Evolutionary conservation across 129 eudicot genomes (phyloP), one percentile per base, ranked within the genome.

Genomic region (Cynara cardunculus): DNA sequence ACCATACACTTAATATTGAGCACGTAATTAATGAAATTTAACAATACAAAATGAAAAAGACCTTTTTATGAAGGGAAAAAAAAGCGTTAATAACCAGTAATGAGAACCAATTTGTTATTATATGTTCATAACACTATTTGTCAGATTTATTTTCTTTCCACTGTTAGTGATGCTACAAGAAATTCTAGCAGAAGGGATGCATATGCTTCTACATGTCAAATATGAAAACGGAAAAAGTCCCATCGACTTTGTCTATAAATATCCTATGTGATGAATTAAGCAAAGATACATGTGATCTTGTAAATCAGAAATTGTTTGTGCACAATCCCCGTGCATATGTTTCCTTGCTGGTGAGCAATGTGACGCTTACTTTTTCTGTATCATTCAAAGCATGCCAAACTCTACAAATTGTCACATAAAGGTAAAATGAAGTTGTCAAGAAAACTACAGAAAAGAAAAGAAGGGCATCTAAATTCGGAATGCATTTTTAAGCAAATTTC

Each of bases 131-230:
- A 44, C 0, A n/a, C 1, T 44, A 3, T 44, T 72, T 37, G 13
- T 41, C 34, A 14, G 7, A 73, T 44, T 73, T 41, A 7, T n/a
- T 19, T 71, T 41, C 5, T 73, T 73, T 44, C 13, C 37, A 25
- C 13, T 73, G 37, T 18, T 49, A 73, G 78, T 73, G 39, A 73
- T 73, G 25, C 78, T 73, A 25, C 78, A 41, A 73, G 78, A 16
- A 44, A 73, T 73, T 46, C 37, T 73, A 73, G 65, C 67, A 41
- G 25, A 73, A 73, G 78, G 78, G 78, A 73, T 44, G 59, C n/a
- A 13, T 14, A 44, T 44, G 78, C 66, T 73, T 73, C 34, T 41
- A 25, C 77, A 44, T 44, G 77, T 44, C 41, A 73, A 25, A 44
- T 25, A 73, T 73, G 37, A 25, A 46, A 14, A 16, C 1, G 39